A percentile compares a stretch with the other conserved stretches of the same genome.
Conservation (phyloP, 2,329 filamentous ascomycete species). For the Phaeomoniella chlamydospora region DNA sequence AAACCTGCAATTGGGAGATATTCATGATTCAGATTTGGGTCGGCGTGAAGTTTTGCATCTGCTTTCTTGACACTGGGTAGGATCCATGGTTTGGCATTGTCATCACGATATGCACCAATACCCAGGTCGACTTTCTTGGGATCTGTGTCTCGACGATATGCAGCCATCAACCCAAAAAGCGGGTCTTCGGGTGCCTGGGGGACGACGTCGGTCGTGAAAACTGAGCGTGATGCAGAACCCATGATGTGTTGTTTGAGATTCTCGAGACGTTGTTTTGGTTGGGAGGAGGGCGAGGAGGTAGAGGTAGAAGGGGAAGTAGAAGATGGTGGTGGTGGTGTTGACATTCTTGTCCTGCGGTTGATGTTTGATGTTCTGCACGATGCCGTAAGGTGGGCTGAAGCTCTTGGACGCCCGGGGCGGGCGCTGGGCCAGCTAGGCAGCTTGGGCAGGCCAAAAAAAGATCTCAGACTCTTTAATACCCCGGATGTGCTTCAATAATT, state of each 20-base stretch:
- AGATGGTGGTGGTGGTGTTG: neutral
- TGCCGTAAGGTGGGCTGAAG: too few relatives aligned
- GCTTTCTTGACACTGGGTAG: slow-evolving; percentile 95
- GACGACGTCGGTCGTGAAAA: slow-evolving; percentile 62
- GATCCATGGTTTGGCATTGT: slow-evolving; percentile 95
- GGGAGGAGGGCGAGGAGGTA: slow-evolving; percentile 30
- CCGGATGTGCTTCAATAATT: too few relatives aligned
- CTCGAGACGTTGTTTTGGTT: slow-evolving; percentile 23
- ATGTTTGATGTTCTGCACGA: too few relatives aligned
- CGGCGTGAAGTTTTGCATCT: slow-evolving; percentile 73
- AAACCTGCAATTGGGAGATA: slow-evolving; percentile 94
- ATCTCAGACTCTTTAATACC: too few relatives aligned
- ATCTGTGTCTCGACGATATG: slow-evolving; percentile 64
- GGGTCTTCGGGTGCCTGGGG: slow-evolving; percentile 89
- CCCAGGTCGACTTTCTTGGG: slow-evolving; percentile 85
- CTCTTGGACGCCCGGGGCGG: too few relatives aligned
- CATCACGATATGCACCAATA: slow-evolving; percentile 86
- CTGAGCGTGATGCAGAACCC: slow-evolving; percentile 45
- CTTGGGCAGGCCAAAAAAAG: too few relatives aligned
- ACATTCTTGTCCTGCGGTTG: neutral
- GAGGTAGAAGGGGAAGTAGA: slow-evolving; percentile 5
- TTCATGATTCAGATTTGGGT: slow-evolving; percentile 90
- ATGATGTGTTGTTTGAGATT: slow-evolving; percentile 56
- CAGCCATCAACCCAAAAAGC: slow-evolving; percentile 82
- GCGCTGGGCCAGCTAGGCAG: too few relatives aligned